Evolutionary conservation across 1,284 basidiomycete genomes (phyloP).

Genomic region (Ceratobasidium sp.): DNA sequence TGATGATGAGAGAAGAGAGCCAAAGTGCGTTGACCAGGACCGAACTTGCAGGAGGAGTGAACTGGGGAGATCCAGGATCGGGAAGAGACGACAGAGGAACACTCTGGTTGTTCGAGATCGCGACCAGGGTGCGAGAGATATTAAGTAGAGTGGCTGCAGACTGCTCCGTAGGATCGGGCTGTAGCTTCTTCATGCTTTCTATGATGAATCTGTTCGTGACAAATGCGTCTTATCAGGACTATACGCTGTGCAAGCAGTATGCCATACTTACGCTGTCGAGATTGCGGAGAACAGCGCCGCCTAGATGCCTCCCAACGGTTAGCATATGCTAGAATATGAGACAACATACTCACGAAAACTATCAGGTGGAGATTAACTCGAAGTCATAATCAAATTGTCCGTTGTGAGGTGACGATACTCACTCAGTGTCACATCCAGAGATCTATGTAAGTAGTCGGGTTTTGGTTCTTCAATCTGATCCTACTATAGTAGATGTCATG

Average conservation of each 20-base stretch:
- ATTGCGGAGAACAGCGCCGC: conserved; percentile 19
- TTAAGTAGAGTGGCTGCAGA: too few relatives aligned
- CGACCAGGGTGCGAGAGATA: too few relatives aligned
- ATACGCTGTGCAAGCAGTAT: neutral
- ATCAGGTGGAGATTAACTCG: neutral
- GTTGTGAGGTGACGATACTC: too few relatives aligned
- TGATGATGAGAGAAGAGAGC: conserved; percentile 1
- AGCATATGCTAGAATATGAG: neutral
- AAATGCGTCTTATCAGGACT: neutral
- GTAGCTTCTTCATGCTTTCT: neutral
- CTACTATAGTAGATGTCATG: too few relatives aligned
- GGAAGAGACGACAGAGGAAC: neutral
- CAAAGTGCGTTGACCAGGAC: neutral
- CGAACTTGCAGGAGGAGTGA: neutral
- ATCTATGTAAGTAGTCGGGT: neutral
- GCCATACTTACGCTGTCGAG: conserved; percentile 6
- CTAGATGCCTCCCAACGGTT: neutral
- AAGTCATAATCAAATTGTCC: too few relatives aligned
- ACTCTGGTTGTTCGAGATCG: neutral
- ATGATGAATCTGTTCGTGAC: neutral
- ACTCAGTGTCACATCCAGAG: too few relatives aligned
- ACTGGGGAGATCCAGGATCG: neutral
- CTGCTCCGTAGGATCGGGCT: too few relatives aligned
- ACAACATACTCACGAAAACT: neutral
- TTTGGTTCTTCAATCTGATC: too few relatives aligned